Conservation (phyloP, 2,329 filamentous ascomycete species). For the Cyanodermella asteris region DNA sequence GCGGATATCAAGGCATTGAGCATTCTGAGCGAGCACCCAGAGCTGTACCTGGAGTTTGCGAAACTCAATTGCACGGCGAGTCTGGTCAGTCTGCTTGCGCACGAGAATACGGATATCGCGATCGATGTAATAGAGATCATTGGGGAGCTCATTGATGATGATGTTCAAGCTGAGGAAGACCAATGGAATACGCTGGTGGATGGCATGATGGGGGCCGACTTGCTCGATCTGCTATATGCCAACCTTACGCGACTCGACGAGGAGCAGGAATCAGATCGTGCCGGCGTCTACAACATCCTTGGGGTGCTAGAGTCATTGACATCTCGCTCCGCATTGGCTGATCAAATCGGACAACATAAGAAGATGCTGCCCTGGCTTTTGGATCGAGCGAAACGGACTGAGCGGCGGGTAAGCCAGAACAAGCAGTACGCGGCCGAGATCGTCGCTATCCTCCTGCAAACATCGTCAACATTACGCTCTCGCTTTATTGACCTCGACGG, state of each 20-base stretch:
- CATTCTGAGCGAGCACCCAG: constrained; percentile 67
- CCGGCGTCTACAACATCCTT: constrained; percentile 70
- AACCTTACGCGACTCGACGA: constrained; percentile 69
- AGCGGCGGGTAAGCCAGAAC: constrained; percentile 58
- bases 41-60: constrained; percentile 61
- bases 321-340: constrained; percentile 44
- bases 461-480: constrained; percentile 41
- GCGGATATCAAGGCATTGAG: constrained; percentile 69
- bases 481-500: constrained; percentile 45
- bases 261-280: constrained; percentile 45
- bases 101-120: constrained; percentile 93
- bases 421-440: constrained; percentile 90
- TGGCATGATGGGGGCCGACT: constrained; percentile 43
- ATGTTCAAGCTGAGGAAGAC: constrained; percentile 57
- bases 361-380: constrained; percentile 58
- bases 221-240: constrained; percentile 51
- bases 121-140: constrained; percentile 81
- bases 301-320: constrained; percentile 68
- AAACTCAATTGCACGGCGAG: constrained; percentile 50
- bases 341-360: constrained; percentile 48
- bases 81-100: constrained; percentile 61
- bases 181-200: constrained; percentile 61
- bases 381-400: constrained; percentile 44
- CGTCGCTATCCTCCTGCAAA: constrained; percentile 69
- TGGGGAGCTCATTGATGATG: constrained; percentile 78